Conservation (phyloP, 257 asterid species). For the Sherardia arvensis region DNA sequence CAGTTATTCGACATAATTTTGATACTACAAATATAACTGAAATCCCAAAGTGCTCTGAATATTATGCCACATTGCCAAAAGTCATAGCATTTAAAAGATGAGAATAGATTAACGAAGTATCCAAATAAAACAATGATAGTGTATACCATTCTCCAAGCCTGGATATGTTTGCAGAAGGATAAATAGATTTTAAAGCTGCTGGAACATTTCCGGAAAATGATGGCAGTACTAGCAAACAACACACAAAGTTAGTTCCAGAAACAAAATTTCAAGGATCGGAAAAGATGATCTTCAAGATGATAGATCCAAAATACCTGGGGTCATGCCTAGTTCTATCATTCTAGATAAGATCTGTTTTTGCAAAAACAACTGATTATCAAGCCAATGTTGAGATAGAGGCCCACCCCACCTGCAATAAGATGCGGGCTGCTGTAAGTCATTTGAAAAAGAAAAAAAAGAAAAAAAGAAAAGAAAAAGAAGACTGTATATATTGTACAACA, state of each 20-base stretch:
- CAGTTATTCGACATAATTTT: neutral
- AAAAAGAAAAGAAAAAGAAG: no score
- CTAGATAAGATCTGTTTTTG: constrained; percentile 80
- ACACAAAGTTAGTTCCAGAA: neutral
- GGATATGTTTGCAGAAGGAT: constrained; percentile 76
- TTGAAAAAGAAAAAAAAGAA: no score
- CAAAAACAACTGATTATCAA: constrained; percentile 59
- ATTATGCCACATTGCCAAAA: neutral
- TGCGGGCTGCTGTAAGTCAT: constrained; percentile 9
- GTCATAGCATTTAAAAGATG: neutral
- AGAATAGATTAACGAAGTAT: neutral
- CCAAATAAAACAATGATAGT: constrained; percentile 2
- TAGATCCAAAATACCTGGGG: constrained; percentile 59
- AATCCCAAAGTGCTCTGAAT: neutral
- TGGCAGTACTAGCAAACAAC: constrained; percentile 63
- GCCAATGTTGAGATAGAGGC: constrained; percentile 85
- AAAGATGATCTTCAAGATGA: neutral
- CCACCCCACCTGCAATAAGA: constrained; percentile 86
- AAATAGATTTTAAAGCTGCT: constrained; percentile 63
- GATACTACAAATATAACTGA: neutral
- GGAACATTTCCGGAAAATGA: constrained; percentile 99
- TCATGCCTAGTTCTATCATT: constrained; percentile 90
- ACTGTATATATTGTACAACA: neutral
- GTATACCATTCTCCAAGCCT: constrained; percentile 92
- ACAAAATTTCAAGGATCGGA: neutral